These are phyloP conservation scores for Saturnispora saitoi DNA, from an alignment of 805 yeast genomes.

Conservation along the genomic window DNA sequence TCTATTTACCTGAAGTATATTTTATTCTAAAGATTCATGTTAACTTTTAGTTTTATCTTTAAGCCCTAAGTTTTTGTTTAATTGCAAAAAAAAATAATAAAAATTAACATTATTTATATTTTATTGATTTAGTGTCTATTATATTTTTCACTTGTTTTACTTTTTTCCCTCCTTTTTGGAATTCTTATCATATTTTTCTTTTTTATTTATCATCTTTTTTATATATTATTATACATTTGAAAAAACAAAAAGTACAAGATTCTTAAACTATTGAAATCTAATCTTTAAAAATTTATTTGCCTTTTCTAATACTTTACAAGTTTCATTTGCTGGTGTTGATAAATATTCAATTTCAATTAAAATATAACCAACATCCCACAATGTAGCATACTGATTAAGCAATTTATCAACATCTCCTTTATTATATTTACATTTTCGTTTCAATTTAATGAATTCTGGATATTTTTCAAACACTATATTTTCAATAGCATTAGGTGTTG, in stretches of 20 bases:
- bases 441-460: slow-evolving; percentile 14
- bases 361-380: slow-evolving; percentile 14
- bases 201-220: not conserved
- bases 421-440: not conserved
- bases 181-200: not conserved
- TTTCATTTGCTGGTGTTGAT: not conserved
- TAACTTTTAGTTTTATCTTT: not conserved
- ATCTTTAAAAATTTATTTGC: slow-evolving; percentile 11
- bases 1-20: not conserved
- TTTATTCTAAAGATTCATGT: not conserved
- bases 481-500: slow-evolving; percentile 2
- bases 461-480: slow-evolving; percentile 7
- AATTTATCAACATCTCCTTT: slow-evolving; percentile 19
- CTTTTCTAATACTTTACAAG: not conserved
- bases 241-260: not conserved
- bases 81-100: not conserved
- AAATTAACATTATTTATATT: not conserved
- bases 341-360: slow-evolving; percentile 3
- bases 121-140: not conserved
- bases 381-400: slow-evolving; percentile 9
- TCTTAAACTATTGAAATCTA: not conserved
- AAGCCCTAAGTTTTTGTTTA: not conserved
- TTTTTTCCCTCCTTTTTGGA: not conserved
- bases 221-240: not conserved
- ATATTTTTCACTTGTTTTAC: not conserved